phyloP scores from a whole-genome alignment of 1,139 yeast species.

The Saccharomycopsis hybrid region DNA sequence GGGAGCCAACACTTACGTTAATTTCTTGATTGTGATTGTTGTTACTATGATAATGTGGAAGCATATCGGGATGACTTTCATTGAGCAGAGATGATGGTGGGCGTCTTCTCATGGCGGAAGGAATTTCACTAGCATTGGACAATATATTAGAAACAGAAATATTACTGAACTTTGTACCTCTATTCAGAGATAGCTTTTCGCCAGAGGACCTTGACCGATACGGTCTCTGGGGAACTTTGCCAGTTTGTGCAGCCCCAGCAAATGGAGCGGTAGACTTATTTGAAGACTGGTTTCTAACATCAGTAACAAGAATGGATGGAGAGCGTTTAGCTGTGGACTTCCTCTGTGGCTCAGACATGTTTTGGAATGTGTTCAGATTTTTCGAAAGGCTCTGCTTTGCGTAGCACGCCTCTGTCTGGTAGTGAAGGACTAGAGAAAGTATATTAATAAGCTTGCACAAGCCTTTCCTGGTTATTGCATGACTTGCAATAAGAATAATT shows the following conservation, averaged over 20 bases:
- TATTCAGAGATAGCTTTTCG: conserved; percentile 2
- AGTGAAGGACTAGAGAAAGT: no score
- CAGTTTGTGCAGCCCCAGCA: conserved; percentile 42
- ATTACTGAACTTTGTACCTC: conserved; percentile 41
- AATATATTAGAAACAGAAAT: conserved; percentile 67
- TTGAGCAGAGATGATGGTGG: conserved; percentile 28
- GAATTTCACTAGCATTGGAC: conserved; percentile 72
- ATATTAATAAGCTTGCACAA: no score
- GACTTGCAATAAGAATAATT: no score
- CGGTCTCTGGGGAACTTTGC: conserved; percentile 12
- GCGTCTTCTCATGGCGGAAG: conserved; percentile 62
- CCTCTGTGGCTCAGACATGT: conserved; percentile 7
- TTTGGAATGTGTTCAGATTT: no score
- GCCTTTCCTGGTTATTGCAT: no score
- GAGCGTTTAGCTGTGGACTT: conserved; percentile 77
- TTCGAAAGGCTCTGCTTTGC: no score
- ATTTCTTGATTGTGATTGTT: no score
- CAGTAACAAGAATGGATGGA: conserved; percentile 90
- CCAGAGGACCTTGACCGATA: conserved; percentile 9
- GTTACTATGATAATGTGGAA: neutral
- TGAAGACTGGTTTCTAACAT: conserved; percentile 54
- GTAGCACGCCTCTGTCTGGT: no score
- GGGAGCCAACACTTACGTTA: no score
- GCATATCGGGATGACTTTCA: neutral
- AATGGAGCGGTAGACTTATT: conserved; percentile 76